Conservation (phyloP, 2,329 filamentous ascomycete species). For the Ophiostoma tasmaniense region DNA sequence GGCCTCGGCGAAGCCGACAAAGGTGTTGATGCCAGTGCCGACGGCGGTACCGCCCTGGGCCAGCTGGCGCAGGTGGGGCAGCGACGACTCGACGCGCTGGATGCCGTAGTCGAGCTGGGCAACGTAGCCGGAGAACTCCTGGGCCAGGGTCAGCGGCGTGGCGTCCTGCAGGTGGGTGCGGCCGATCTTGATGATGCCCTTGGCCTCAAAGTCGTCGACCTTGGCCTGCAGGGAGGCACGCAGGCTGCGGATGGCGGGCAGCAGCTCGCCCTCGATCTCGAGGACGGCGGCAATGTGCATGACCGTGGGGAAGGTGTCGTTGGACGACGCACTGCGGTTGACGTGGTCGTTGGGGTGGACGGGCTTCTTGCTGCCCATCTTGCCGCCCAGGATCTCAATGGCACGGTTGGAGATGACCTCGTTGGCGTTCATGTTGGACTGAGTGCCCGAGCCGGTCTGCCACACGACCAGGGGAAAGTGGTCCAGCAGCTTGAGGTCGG, state of each 20-base stretch:
- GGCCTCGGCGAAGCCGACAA: slow-evolving; percentile 87
- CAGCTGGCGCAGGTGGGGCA: slow-evolving; percentile 77
- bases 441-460: slow-evolving; percentile 97
- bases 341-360: slow-evolving; percentile 99
- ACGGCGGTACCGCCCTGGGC: slow-evolving; percentile 96
- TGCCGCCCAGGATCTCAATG: slow-evolving; percentile 91
- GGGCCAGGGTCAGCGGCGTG: slow-evolving; percentile 86
- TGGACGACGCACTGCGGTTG: slow-evolving; percentile 97
- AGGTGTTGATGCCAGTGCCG: slow-evolving; percentile 95
- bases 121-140: slow-evolving; percentile 97
- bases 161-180: slow-evolving; percentile 96
- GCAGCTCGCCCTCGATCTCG: slow-evolving; percentile 76
- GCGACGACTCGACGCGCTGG: slow-evolving; percentile 70
- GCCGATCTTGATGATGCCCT: slow-evolving; percentile 97
- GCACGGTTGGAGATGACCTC: slow-evolving; percentile 99
- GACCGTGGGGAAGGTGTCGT: slow-evolving; percentile 98
- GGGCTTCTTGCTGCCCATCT: slow-evolving; percentile 93
- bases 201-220: slow-evolving; percentile 73
- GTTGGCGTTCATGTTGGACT: slow-evolving; percentile 99
- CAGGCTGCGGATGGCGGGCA: slow-evolving; percentile 75
- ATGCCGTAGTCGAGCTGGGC: slow-evolving; percentile 89
- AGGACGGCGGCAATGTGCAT: slow-evolving; percentile 99
- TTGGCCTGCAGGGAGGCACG: slow-evolving; percentile 80
- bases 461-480: slow-evolving; percentile 98
- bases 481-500: slow-evolving; percentile 84